Percentiles rank a stretch among this genome's conserved stretches.
Evolutionary conservation across 148 eudicot genomes (phyloP).

Genomic region (Fagopyrum tataricum): DNA sequence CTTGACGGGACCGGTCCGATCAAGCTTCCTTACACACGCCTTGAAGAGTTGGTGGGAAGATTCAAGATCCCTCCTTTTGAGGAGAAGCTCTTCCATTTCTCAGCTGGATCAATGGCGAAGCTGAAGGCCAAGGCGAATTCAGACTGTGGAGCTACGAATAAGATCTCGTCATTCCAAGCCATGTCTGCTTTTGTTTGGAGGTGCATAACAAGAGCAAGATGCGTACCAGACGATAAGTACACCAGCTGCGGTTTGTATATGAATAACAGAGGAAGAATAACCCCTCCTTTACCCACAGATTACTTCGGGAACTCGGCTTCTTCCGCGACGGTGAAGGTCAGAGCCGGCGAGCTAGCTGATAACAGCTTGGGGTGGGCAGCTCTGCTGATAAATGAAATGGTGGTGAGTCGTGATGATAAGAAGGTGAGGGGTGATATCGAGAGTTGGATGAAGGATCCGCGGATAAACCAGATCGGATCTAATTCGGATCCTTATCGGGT

Average conservation of each 20-base stretch:
- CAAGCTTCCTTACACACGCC: constrained; percentile 18
- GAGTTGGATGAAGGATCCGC: constrained; percentile 4
- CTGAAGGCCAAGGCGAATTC: constrained; percentile 22
- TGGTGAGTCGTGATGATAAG: not conserved
- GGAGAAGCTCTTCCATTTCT: constrained; percentile 24
- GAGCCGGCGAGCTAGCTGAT: not conserved
- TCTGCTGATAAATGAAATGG: not conserved
- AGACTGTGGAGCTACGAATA: not conserved
- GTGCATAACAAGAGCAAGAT: not conserved
- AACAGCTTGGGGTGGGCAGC: constrained; percentile 4
- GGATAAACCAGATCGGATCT: not conserved
- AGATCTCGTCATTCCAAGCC: constrained; percentile 14
- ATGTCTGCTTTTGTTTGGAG: constrained; percentile 5
- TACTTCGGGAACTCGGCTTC: constrained; percentile 6
- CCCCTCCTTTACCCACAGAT: not conserved
- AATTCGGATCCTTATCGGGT: not conserved
- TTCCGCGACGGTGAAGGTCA: no score
- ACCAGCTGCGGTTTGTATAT: not conserved
- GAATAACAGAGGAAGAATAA: not conserved
- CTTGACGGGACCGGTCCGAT: constrained; percentile 6
- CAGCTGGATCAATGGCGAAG: constrained; percentile 5
- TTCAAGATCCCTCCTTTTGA: not conserved
- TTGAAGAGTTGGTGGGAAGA: constrained; percentile 14
- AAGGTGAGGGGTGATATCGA: not conserved
- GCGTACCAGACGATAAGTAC: not conserved